phyloP scores from a whole-genome alignment of 2,329 filamentous ascomycete genomes.

The Ceratocystis destructans region DNA sequence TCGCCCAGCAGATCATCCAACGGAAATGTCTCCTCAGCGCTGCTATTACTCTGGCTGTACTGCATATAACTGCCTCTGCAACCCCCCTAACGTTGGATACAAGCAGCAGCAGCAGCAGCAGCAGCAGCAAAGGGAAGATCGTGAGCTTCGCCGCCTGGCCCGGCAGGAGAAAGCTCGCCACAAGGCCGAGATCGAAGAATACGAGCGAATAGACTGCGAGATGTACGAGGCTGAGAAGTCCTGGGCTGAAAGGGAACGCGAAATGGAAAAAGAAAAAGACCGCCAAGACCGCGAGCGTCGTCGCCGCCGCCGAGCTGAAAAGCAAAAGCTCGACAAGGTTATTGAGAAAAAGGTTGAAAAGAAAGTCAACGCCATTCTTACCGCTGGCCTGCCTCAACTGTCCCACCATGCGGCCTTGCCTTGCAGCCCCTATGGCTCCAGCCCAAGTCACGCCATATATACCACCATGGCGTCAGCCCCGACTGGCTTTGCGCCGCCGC shows the following conservation, averaged over 20 bases:
- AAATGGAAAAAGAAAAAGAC: not conserved
- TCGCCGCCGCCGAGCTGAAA: not conserved
- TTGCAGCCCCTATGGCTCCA: not conserved
- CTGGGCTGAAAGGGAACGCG: not conserved
- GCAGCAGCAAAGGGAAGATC: not conserved
- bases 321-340: not conserved
- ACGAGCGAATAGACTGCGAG: not conserved
- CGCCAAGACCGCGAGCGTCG: not conserved
- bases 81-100: not conserved
- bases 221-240: not conserved
- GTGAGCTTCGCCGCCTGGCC: not conserved
- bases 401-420: not conserved
- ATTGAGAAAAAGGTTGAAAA: not conserved
- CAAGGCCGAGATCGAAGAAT: conserved; percentile 1
- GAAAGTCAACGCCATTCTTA: not conserved
- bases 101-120: not conserved
- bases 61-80: not conserved
- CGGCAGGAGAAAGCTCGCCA: not conserved
- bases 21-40: not conserved
- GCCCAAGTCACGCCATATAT: not conserved
- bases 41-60: not conserved
- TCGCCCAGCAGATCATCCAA: not conserved
- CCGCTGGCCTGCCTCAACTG: not conserved
- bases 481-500: not conserved
- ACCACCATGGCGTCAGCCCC: not conserved